phyloP scores from a whole-genome alignment of 192 early-diverging fungal species.

The Rhizophagus prolifer region DNA sequence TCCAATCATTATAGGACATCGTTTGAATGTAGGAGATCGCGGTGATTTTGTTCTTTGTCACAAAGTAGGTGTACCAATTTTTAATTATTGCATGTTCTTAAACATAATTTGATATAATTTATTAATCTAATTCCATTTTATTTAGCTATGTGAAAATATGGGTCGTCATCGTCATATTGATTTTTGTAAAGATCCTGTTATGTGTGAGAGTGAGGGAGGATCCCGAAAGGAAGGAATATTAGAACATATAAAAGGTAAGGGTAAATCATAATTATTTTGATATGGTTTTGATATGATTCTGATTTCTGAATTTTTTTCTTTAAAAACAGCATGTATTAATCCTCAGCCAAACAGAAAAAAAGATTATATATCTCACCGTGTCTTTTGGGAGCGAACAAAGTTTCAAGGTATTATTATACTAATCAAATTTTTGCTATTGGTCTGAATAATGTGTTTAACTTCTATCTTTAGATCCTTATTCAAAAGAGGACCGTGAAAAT shows the following conservation, averaged over 20 bases:
- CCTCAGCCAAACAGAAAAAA: conserved; percentile 32
- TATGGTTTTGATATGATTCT: background rate
- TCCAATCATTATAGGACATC: conserved; percentile 11
- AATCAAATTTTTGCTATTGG: conserved; percentile 14
- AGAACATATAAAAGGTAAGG: conserved; percentile 23
- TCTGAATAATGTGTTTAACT: background rate
- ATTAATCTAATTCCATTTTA: too few relatives aligned
- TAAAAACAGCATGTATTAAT: conserved; percentile 18
- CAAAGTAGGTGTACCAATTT: conserved; percentile 32
- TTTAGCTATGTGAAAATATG: conserved; percentile 18
- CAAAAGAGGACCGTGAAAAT: conserved; percentile 27
- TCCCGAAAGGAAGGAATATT: conserved; percentile 18
- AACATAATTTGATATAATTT: background rate
- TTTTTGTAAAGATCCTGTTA: conserved; percentile 29
- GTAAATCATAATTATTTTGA: too few relatives aligned
- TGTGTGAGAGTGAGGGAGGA: conserved; percentile 15
- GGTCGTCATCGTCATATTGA: conserved; percentile 41
- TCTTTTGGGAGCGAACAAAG: conserved; percentile 40
- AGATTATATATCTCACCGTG: conserved; percentile 33
- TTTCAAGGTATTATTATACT: conserved; percentile 30
- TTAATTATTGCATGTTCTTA: background rate
- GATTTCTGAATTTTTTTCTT: background rate
- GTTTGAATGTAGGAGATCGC: conserved; percentile 37
- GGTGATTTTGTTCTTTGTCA: conserved; percentile 37
- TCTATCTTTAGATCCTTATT: conserved; percentile 35